Conservation (phyloP, 2,329 filamentous ascomycete genomes). For the Pseudogymnoascus sp. region DNA sequence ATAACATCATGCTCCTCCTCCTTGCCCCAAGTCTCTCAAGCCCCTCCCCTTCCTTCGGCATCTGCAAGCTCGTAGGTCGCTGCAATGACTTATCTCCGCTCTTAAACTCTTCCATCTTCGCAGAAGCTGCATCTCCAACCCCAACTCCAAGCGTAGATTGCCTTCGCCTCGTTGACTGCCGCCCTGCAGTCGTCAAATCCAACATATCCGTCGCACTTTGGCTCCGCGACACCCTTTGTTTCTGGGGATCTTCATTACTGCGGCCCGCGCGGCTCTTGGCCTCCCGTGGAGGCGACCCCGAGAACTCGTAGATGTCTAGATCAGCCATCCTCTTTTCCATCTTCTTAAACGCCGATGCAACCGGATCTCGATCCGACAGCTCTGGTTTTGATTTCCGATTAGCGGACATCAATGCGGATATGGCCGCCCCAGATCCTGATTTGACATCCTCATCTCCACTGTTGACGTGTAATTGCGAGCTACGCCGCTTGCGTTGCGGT, state of each 20-base stretch:
- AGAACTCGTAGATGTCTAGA: conserved; percentile 27
- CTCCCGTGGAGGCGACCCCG: conserved; percentile 18
- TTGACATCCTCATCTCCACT: neutral
- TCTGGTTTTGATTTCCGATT: conserved; percentile 24
- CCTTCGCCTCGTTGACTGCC: conserved; percentile 18
- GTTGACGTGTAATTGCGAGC: conserved; percentile 24
- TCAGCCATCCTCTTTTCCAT: conserved; percentile 20
- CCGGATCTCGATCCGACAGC: conserved; percentile 18
- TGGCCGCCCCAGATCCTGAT: conserved; percentile 20
- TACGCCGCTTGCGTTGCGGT: conserved; percentile 25
- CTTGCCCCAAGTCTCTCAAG: conserved; percentile 25
- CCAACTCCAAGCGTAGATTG: conserved; percentile 24
- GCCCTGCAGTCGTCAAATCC: neutral
- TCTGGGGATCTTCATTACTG: neutral
- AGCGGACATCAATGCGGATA: conserved; percentile 27
- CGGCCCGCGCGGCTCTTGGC: neutral
- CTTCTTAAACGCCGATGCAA: neutral
- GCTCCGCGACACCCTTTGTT: neutral
- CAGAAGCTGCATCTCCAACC: conserved; percentile 13
- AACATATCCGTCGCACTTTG: conserved; percentile 7
- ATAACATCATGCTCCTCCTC: conserved; percentile 30
- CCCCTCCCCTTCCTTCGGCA: conserved; percentile 17
- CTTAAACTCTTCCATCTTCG: conserved; percentile 16
- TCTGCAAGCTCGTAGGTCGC: conserved; percentile 17
- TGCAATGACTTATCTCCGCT: conserved; percentile 19